phyloP scores from a whole-genome alignment of 495 filamentous ascomycete species.

The Daldinia loculata region DNA sequence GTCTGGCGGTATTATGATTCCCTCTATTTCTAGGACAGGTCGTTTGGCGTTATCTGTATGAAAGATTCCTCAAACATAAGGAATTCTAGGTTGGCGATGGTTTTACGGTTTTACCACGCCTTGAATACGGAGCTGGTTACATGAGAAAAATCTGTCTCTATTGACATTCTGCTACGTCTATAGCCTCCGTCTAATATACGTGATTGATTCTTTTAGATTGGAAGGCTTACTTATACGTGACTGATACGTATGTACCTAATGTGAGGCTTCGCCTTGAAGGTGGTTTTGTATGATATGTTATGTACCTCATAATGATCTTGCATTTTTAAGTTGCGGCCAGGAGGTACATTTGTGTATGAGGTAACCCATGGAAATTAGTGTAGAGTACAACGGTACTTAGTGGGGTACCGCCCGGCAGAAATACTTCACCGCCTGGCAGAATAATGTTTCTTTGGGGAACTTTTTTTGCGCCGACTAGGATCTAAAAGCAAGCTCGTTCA shows the following conservation, averaged over 20 bases:
- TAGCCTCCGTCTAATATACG: not conserved
- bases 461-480: constrained; percentile 27
- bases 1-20: constrained; percentile 20
- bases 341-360: not conserved
- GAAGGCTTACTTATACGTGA: not conserved
- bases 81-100: constrained; percentile 8
- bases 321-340: too few relatives aligned
- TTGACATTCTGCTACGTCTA: not conserved
- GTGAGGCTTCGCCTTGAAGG: not conserved
- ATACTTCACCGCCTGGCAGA: constrained; percentile 34
- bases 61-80: not conserved
- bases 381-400: not conserved
- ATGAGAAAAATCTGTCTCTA: not conserved
- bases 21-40: constrained; percentile 4
- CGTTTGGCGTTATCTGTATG: constrained; percentile 27
- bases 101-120: not conserved
- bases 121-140: not conserved
- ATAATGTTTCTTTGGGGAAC: constrained; percentile 32
- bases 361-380: constrained; percentile 1
- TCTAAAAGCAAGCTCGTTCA: not conserved
- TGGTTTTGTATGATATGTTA: too few relatives aligned
- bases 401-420: constrained; percentile 38
- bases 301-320: too few relatives aligned
- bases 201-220: not conserved
- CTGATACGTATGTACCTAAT: not conserved